Base-by-base conservation (phyloP, 805 yeast genomes). In the Metschnikowia peoriensis region DNA sequence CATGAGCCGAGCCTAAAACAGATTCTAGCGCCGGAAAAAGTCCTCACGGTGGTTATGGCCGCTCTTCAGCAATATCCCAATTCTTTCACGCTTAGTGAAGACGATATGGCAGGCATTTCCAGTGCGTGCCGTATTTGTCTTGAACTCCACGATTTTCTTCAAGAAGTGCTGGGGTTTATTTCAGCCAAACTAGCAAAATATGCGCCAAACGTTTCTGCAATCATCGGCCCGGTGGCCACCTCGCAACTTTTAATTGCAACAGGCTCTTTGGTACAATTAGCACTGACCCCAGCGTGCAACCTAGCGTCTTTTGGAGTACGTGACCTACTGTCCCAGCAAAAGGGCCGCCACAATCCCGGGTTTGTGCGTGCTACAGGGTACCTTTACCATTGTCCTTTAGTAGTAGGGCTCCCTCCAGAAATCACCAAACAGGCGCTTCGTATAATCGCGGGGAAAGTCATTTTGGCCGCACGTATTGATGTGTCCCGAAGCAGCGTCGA, bases 381-480 rank as follows among this genome's bases (percentile, higher is more conserved):
- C 62, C 61, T 91, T 4, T 88, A 79, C 65, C 70, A 81, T 53
- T 73, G 83, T 40, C 87, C 81, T 0, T 50, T 88, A 17, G 79
- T 88, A 2, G 86, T 80, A 52, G 68, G 71, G 6, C 81, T 83
- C 34, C 84, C 90, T 0, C 78, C 79, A 2, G 85, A 81, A 38
- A 66, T 79, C 22, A 75, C 84, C 47, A 81, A 80, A 50, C 88
- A 87, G 60, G 93, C 91, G 7, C 75, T 89, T 73, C 72, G 97
- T 51, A 85, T 90, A 57, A 70, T 89, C 0, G 80, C 96, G 41
- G 96, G 87, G 0, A 93, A 92, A 63, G 72, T 89, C 1, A 77
- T 88, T 0, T 70, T 94, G 7, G 94, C 97, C 0, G 90, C 97
- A 0, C 74, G 98, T 54, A 75, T 93, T 4, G 99, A 93, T 63